Base-by-base conservation (phyloP, 2,329 filamentous ascomycete genomes). In the Elsinoe arachidis region DNA sequence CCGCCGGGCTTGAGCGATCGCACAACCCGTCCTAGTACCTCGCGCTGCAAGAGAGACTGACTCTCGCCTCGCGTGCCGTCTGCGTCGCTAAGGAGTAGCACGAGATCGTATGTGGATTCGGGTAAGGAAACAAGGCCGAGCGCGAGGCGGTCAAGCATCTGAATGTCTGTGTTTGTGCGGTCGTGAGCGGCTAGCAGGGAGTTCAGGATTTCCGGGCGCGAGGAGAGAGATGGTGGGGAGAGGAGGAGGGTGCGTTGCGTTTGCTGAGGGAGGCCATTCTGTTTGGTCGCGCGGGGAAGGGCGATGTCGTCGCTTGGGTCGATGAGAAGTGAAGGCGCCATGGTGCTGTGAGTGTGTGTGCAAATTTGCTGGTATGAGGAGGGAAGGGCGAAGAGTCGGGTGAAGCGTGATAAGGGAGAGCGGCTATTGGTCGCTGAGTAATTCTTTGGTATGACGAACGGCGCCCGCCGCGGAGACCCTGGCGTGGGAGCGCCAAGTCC, bases 71-170 rank as follows among this genome's bases (percentile, higher is more conserved):
- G 74, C 49, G 83, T 78, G 62, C 84, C 84, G 67, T 89, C 84
- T 58, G 85, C 80, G 71, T 91, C 89, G 62, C 88, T 86, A 61
- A 97, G 84, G 56, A 99, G 80, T 49, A 96, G 81, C 43, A 97
- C 81, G 43, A 87, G 74, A 70, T 95, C 88, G 76, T 99, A 99
- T 56, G 88, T 87, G 51, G 82, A 76, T 56, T 81, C 65, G 1
- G 91, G 87, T 0, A 99, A 83, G 6, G 84, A 77, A 58, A 93
- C 88, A 37, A 96, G 78, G 61, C 90, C 90, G 35, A 88, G 82
- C 1, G 88, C 84, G 39, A 99, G 81, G 54, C 93, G 89, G 75
- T 99, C 93, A 61, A 99, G 87, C 93, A 99, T 99, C 73, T 97
- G 93, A 55, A 99, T 79, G 69, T 99, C 93, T 61, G 90, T 92